Percentiles rank a stretch among this genome's conserved stretches.
phyloP scores from a whole-genome alignment of 257 asterid species.

The Paulownia fortunei region DNA sequence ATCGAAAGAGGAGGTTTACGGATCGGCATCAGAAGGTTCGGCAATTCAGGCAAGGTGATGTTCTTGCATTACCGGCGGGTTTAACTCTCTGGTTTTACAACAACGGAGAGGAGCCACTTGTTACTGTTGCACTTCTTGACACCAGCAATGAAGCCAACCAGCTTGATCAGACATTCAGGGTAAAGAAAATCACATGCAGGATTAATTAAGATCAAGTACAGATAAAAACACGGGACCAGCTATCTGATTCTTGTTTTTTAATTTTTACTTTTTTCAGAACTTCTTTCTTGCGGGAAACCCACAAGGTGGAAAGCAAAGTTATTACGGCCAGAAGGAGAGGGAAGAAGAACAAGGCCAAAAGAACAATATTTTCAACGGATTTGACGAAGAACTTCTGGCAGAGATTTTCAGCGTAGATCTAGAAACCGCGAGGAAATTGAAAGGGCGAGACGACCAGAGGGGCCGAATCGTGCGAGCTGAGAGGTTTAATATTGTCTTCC shows the following conservation, averaged over 20 bases:
- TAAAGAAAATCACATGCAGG: background rate
- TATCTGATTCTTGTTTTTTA: background rate
- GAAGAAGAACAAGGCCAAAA: conserved; percentile 25
- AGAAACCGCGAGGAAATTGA: conserved; percentile 41
- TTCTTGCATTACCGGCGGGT: conserved; percentile 60
- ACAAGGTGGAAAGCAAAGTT: conserved; percentile 28
- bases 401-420: conserved; percentile 34
- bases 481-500: conserved; percentile 39
- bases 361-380: conserved; percentile 44
- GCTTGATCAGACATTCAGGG: conserved; percentile 65
- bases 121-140: conserved; percentile 63
- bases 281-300: conserved; percentile 73
- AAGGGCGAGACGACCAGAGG: conserved; percentile 39
- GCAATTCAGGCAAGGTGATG: conserved; percentile 49
- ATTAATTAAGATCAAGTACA: background rate
- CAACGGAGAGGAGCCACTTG: conserved; percentile 46
- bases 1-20: background rate
- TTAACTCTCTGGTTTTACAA: conserved; percentile 62
- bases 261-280: conserved; percentile 33
- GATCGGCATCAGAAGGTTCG: conserved; percentile 64
- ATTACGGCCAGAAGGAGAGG: background rate
- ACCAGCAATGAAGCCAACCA: conserved; percentile 56
- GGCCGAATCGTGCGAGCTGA: conserved; percentile 58
- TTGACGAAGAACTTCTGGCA: conserved; percentile 41
- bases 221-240: background rate